These are phyloP conservation scores for Yarrowia hollandica DNA, from an alignment of 805 yeast genomes.

Conservation along the genomic window DNA sequence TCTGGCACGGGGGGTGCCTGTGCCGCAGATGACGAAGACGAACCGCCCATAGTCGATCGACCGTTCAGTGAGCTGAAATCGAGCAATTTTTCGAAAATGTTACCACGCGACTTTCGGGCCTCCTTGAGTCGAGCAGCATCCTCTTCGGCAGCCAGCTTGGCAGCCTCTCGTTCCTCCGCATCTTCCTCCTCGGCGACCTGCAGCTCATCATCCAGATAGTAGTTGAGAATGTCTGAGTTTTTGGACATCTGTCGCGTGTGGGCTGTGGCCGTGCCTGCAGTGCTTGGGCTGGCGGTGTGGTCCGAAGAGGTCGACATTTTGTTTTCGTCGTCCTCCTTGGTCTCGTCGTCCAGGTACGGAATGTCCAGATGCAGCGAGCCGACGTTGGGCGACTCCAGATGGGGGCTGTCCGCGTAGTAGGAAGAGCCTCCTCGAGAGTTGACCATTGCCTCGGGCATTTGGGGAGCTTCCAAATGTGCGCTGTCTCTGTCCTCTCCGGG, in stretches of 20 bases:
- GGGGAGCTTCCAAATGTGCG: not conserved
- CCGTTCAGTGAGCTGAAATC: slow-evolving; percentile 11
- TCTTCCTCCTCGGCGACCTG: slow-evolving; percentile 23
- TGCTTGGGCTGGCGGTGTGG: slow-evolving; percentile 2
- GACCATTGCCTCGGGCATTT: slow-evolving; percentile 1
- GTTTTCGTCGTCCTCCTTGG: not conserved
- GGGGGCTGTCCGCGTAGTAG: slow-evolving; percentile 18
- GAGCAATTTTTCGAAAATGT: slow-evolving; percentile 16
- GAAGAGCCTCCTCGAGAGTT: slow-evolving; percentile 7
- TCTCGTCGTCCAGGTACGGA: slow-evolving; percentile 17
- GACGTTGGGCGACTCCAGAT: slow-evolving; percentile 1
- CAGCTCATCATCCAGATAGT: slow-evolving; percentile 22
- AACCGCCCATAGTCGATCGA: slow-evolving; percentile 16
- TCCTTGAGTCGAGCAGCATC: slow-evolving; percentile 18
- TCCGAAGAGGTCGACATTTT: slow-evolving; percentile 12
- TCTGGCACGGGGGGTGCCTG: not conserved
- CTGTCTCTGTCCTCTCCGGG: slow-evolving; percentile 22
- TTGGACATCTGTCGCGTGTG: slow-evolving; percentile 13
- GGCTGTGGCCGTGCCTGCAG: not conserved
- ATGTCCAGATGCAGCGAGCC: slow-evolving; percentile 14
- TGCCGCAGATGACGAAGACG: not conserved
- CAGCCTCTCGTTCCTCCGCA: slow-evolving; percentile 10
- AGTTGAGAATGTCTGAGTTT: slow-evolving; percentile 19
- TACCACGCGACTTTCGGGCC: slow-evolving; percentile 17
- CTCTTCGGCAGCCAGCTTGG: slow-evolving; percentile 5